phyloP scores from a whole-genome alignment of 2,329 filamentous ascomycete genomes.

The Colletotrichum costaricense region DNA sequence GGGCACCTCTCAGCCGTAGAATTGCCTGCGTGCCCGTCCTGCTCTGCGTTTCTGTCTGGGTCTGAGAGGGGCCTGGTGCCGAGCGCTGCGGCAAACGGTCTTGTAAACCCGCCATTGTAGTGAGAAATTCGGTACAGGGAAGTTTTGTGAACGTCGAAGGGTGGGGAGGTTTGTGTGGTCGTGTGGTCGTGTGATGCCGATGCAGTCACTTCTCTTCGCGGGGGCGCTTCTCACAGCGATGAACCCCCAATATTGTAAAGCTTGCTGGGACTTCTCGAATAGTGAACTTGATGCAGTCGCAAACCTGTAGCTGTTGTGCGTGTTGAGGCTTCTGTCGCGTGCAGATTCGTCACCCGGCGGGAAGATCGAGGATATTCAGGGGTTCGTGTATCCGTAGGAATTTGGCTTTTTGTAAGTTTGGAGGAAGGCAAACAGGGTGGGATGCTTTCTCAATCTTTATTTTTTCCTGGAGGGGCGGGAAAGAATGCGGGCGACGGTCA shows the following conservation, averaged over 20 bases:
- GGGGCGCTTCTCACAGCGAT: neutral
- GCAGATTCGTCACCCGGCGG: constrained; percentile 16
- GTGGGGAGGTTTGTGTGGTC: constrained; percentile 14
- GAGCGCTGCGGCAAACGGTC: constrained; percentile 40
- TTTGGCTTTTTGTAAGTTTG: constrained; percentile 14
- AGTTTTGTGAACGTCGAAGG: neutral
- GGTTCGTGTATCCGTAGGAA: neutral
- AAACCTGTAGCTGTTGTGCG: neutral
- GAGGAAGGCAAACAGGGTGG: constrained; percentile 12
- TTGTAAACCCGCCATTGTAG: constrained; percentile 42
- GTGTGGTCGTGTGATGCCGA: constrained; percentile 4
- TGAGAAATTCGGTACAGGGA: constrained; percentile 45
- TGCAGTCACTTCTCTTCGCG: neutral
- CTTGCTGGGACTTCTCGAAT: constrained; percentile 24
- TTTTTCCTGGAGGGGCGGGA: constrained; percentile 17
- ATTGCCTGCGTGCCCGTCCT: constrained; percentile 50
- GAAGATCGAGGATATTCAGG: constrained; percentile 25
- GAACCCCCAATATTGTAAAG: neutral
- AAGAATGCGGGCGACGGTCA: neutral
- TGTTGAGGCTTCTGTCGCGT: neutral
- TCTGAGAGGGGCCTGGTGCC: constrained; percentile 47
- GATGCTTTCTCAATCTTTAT: constrained; percentile 21
- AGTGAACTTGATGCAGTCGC: neutral
- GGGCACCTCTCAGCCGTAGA: constrained; percentile 64
- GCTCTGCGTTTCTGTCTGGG: constrained; percentile 45